Conservation (phyloP, 805 yeast genomes). For the Candida oleophila region DNA sequence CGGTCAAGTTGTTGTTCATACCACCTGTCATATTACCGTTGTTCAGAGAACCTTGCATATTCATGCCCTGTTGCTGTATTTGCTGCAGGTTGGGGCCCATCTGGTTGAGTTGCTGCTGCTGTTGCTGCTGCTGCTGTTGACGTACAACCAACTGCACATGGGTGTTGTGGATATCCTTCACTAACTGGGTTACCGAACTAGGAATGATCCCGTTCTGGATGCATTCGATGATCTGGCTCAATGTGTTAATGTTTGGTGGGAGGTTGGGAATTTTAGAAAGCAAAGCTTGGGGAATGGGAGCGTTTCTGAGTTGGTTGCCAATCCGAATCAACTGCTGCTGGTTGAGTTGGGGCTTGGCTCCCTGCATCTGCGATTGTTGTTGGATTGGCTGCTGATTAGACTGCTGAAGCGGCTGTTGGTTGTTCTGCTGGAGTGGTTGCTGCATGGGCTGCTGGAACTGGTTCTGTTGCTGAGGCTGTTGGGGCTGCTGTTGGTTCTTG, state of each 20-base stretch:
- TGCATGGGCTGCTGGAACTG: conserved; percentile 10
- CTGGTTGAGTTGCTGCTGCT: conserved; percentile 18
- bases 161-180: conserved; percentile 65
- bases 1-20: conserved; percentile 23
- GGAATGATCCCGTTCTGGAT: conserved; percentile 58
- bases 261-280: conserved; percentile 68
- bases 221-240: conserved; percentile 74
- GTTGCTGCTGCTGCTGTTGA: conserved; percentile 46
- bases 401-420: conserved; percentile 15
- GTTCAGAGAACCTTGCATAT: conserved; percentile 5
- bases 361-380: neutral
- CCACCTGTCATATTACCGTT: neutral
- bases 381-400: conserved; percentile 9
- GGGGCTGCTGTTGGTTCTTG: conserved; percentile 8
- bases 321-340: conserved; percentile 41
- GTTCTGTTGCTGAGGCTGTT: conserved; percentile 4
- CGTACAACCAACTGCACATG: conserved; percentile 60
- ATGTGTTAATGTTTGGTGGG: conserved; percentile 76
- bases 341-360: neutral
- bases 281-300: conserved; percentile 71
- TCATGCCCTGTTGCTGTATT: conserved; percentile 10
- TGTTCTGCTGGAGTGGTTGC: conserved; percentile 18
- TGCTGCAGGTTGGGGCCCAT: conserved; percentile 12
- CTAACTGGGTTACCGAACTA: conserved; percentile 53
- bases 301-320: conserved; percentile 49